Base-by-base conservation (phyloP, 768 basidiomycete genomes). In the Thelephora ganbajun region DNA sequence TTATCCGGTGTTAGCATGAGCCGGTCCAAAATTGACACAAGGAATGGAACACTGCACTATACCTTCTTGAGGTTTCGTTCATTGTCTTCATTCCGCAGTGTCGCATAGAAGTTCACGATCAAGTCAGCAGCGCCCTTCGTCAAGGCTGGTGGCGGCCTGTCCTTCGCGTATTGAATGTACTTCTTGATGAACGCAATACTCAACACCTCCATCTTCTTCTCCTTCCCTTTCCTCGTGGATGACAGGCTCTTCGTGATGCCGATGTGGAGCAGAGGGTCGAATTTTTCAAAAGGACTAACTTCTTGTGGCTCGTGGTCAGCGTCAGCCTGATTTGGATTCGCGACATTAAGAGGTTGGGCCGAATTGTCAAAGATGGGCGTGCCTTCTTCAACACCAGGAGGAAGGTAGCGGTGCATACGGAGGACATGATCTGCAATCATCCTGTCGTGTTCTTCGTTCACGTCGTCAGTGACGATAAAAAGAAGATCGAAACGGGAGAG, bases 401-500 rank as follows among this genome's bases (percentile, higher is more conserved):
- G 87, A 35, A 97, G 74, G 65, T 96, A 99, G 35, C 96, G 82
- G 63, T 99, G 96, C 76, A 98, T 86, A 20, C 96, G 78, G 45
- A 99, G 76, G 53, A 99, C 93, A 59, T 99, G 96, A 66, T 99
- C 96, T 44, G 94, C 93, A 57, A 99, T 96, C 63, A 72, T 74
- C 13, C 96, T 82, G 65, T 99, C 96, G 30, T 91, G 77, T 53
- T 79, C 76, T 67, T 97, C 94, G 56, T 97, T 90, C 7, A 97
- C 92, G 59, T 99, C 94, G 66, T 98, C 96, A 0, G 92, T 99
- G 14, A 99, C 92, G 47, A 99, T 84, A 61, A 99, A 99, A 35
- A 99, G 76, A 47, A 99, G 67, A 69, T 99, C 94, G 69, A 99
- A 99, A 78, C 94, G 94, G 19, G 94, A 97, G 34, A 99, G 77